Percentiles rank a stretch among this genome's conserved stretches.
Evolutionary conservation across 352 stramenopile genomes (phyloP).

Genomic region (Pythium sukuiense): DNA sequence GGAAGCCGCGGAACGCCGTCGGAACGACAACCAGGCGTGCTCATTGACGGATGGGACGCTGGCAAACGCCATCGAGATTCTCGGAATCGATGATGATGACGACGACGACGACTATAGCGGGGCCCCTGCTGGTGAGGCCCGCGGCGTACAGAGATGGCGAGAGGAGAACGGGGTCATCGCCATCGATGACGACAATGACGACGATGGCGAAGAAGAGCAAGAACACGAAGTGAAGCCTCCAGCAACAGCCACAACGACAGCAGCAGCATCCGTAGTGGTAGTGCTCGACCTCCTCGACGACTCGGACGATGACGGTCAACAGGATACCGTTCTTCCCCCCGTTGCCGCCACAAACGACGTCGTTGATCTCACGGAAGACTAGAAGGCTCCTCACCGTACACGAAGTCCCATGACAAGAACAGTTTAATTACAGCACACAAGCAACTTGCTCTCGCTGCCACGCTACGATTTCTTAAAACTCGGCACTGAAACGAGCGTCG

Average conservation of each 20-base stretch:
- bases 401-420: constrained; percentile 3
- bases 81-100: constrained; percentile 49
- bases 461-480: constrained; percentile 52
- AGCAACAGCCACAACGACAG: not conserved
- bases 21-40: constrained; percentile 41
- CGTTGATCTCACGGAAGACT: constrained; percentile 25
- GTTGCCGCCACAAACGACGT: not conserved
- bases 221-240: not conserved
- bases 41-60: constrained; percentile 13
- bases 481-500: constrained; percentile 79
- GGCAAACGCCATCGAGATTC: constrained; percentile 33
- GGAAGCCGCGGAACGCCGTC: constrained; percentile 56
- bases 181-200: constrained; percentile 24
- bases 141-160: not conserved
- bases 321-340: not conserved
- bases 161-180: constrained; percentile 21
- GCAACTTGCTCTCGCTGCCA: not conserved
- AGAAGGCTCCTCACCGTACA: not conserved
- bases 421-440: constrained; percentile 13
- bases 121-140: not conserved
- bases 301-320: not conserved
- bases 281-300: constrained; percentile 14
- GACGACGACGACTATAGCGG: constrained; percentile 35
- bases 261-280: not conserved
- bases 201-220: not conserved